These are phyloP conservation scores for Pelargonium citronellum DNA, from an alignment of 441 rosid species.

Conservation along the genomic window DNA sequence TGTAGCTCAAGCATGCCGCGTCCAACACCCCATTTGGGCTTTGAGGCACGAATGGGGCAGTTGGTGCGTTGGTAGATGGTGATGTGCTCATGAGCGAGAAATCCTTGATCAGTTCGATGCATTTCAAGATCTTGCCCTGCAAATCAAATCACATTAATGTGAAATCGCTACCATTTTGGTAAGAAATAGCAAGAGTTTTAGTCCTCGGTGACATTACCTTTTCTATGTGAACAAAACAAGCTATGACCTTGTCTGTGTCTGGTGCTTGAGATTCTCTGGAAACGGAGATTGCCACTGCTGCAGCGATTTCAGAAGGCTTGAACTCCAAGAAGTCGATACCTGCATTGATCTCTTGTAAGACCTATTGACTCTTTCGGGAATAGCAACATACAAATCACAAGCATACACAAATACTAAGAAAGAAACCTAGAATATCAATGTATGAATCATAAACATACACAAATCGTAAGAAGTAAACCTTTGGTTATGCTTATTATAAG, in stretches of 20 bases:
- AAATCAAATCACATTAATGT: conserved; percentile 9
- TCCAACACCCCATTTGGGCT: conserved; percentile 58
- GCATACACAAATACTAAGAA: too few relatives aligned
- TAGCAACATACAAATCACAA: too few relatives aligned
- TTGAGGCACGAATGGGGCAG: conserved; percentile 24
- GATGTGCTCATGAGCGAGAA: conserved; percentile 22
- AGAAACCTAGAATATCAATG: too few relatives aligned
- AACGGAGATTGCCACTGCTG: conserved; percentile 57
- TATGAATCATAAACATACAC: too few relatives aligned
- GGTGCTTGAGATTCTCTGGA: conserved; percentile 30
- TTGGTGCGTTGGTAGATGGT: conserved; percentile 9
- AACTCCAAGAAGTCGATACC: conserved; percentile 62
- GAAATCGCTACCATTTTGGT: background rate
- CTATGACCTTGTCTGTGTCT: conserved; percentile 30
- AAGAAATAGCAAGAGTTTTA: background rate
- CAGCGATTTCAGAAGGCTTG: conserved; percentile 63
- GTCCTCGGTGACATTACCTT: conserved; percentile 32
- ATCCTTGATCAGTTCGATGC: conserved; percentile 41
- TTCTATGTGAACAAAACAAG: conserved; percentile 32
- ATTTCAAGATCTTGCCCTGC: conserved; percentile 48
- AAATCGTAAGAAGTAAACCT: too few relatives aligned
- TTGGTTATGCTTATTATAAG: too few relatives aligned
- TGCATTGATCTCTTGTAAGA: conserved; percentile 42
- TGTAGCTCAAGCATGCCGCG: conserved; percentile 48
- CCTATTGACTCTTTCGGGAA: conserved; percentile 10